Conservation (phyloP, 2,329 filamentous ascomycete species). For the Stemphylium lycopersici region DNA sequence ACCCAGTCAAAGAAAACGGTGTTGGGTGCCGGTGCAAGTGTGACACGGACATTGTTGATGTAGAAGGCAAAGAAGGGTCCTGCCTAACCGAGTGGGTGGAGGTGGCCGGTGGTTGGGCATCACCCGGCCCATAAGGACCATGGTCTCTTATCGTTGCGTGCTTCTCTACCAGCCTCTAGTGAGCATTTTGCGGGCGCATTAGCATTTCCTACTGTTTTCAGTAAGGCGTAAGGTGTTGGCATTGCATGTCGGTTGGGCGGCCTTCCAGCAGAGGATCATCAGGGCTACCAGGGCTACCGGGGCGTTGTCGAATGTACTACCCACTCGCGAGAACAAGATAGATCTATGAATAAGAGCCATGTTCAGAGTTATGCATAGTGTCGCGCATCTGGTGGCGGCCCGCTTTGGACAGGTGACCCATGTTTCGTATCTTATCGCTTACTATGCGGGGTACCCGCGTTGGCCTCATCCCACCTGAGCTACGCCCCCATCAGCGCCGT, state of each 20-base stretch:
- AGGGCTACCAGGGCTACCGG: slow-evolving; percentile 7
- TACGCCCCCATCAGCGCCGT: slow-evolving; percentile 6
- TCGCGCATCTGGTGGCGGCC: neutral
- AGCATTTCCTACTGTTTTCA: slow-evolving; percentile 22
- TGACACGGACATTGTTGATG: slow-evolving; percentile 95
- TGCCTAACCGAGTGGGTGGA: slow-evolving; percentile 97
- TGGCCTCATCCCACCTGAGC: slow-evolving; percentile 14
- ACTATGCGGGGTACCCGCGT: slow-evolving; percentile 13
- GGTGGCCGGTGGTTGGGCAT: slow-evolving; percentile 90
- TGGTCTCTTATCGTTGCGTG: slow-evolving; percentile 18
- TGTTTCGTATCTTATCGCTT: slow-evolving; percentile 16
- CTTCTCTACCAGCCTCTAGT: slow-evolving; percentile 24
- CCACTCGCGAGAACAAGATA: neutral
- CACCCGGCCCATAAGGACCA: slow-evolving; percentile 46
- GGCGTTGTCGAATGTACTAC: slow-evolving; percentile 17
- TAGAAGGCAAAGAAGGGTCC: slow-evolving; percentile 96
- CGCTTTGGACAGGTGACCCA: slow-evolving; percentile 8
- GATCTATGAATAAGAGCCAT: slow-evolving; percentile 11
- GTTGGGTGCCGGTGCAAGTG: slow-evolving; percentile 96
- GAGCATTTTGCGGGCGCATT: slow-evolving; percentile 30
- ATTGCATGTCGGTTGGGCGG: slow-evolving; percentile 23
- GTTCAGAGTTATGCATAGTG: neutral
- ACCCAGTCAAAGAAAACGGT: slow-evolving; percentile 89
- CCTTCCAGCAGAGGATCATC: slow-evolving; percentile 8
- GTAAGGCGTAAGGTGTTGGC: slow-evolving; percentile 32